phyloP scores from a whole-genome alignment of 805 yeast genomes.

The Metschnikowia bowlesiae region DNA sequence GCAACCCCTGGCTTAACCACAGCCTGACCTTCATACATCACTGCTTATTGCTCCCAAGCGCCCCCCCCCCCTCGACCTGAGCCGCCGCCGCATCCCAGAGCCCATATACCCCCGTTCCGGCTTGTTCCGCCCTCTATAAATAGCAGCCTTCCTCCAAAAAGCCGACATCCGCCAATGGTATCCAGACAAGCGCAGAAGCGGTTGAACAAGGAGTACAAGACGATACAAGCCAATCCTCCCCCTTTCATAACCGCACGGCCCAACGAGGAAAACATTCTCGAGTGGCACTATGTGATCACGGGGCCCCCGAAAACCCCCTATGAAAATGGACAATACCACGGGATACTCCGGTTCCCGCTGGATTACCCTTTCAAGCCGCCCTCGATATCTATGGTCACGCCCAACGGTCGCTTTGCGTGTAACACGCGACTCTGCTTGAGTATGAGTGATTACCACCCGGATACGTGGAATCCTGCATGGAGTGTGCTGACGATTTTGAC shows the following conservation, averaged over 20 bases:
- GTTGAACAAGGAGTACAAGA: slow-evolving; percentile 76
- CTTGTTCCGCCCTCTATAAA: too few species aligned
- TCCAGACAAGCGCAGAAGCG: slow-evolving; percentile 41
- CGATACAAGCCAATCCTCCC: slow-evolving; percentile 73
- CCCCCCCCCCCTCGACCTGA: too few species aligned
- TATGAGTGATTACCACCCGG: slow-evolving; percentile 95
- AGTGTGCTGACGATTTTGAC: slow-evolving; percentile 82
- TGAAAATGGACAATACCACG: slow-evolving; percentile 84
- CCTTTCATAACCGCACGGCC: slow-evolving; percentile 85
- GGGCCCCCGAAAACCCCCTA: slow-evolving; percentile 93
- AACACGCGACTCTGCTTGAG: slow-evolving; percentile 80
- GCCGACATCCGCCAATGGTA: slow-evolving; percentile 24
- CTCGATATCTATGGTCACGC: slow-evolving; percentile 81
- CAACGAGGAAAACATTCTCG: slow-evolving; percentile 77
- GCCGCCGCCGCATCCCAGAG: too few species aligned
- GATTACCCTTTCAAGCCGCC: slow-evolving; percentile 94
- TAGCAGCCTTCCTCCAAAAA: too few species aligned
- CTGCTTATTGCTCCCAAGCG: too few species aligned
- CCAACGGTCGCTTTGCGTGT: slow-evolving; percentile 80
- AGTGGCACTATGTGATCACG: slow-evolving; percentile 89
- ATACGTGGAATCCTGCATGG: slow-evolving; percentile 97
- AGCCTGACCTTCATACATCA: too few species aligned
- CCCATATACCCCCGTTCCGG: too few species aligned
- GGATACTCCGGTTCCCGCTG: slow-evolving; percentile 73
- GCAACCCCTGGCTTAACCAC: too few species aligned